These are phyloP conservation scores for Saccharomyces hybrid DNA, from an alignment of 1,139 yeast species.

Conservation along the genomic window DNA sequence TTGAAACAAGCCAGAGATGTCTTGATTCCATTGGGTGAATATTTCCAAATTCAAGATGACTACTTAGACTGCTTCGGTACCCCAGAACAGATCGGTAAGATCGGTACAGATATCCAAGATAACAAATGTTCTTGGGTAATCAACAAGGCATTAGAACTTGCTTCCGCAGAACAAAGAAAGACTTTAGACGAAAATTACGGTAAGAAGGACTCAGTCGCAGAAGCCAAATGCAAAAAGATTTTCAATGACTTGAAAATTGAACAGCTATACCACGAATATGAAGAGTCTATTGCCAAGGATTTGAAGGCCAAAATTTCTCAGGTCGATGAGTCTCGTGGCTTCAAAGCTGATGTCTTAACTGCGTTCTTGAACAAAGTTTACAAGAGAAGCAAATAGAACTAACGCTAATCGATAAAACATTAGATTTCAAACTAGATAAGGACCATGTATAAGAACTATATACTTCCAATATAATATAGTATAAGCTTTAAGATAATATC, in stretches of 20 bases:
- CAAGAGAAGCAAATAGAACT: slow-evolving; percentile 69
- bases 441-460: neutral
- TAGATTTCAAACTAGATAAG: neutral
- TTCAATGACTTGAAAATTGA: slow-evolving; percentile 71
- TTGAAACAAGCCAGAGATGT: slow-evolving; percentile 84
- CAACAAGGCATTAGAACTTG: slow-evolving; percentile 82
- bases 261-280: slow-evolving; percentile 67
- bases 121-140: slow-evolving; percentile 98
- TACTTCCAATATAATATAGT: neutral
- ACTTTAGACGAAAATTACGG: slow-evolving; percentile 87
- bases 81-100: slow-evolving; percentile 95
- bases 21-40: slow-evolving; percentile 92
- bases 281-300: slow-evolving; percentile 64
- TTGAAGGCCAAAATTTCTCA: slow-evolving; percentile 56
- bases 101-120: slow-evolving; percentile 97
- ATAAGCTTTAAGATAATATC: neutral
- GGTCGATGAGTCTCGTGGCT: slow-evolving; percentile 86
- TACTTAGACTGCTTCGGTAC: slow-evolving; percentile 95
- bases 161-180: slow-evolving; percentile 72
- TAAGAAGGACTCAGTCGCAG: slow-evolving; percentile 62
- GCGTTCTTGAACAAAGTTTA: slow-evolving; percentile 84
- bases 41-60: slow-evolving; percentile 98
- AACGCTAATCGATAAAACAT: neutral
- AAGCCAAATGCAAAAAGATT: slow-evolving; percentile 63
- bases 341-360: slow-evolving; percentile 76